A percentile compares a stretch with the other conserved stretches of the same genome.
Conservation (phyloP, 2,329 filamentous ascomycete species). For the Didymella glomerata region DNA sequence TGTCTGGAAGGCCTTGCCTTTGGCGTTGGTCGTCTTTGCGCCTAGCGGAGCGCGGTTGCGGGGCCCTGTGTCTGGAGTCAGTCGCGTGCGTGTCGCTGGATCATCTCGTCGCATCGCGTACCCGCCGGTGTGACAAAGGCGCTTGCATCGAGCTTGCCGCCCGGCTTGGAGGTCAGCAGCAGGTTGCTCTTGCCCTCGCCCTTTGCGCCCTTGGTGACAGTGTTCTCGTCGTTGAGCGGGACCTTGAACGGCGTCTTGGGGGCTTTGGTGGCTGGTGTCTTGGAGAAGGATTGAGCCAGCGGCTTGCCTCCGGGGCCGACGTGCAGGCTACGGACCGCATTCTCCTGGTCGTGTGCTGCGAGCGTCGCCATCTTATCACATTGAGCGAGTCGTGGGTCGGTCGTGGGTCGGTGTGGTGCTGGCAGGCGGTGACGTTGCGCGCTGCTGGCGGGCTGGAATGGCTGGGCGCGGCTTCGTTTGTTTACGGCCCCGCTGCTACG, state of each 20-base stretch:
- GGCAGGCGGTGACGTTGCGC: conserved; percentile 18
- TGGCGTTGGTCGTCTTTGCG: conserved; percentile 96
- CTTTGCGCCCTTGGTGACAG: conserved; percentile 60
- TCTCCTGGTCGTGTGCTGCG: conserved; percentile 84
- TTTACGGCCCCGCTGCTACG: conserved; percentile 45
- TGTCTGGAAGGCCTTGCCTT: conserved; percentile 73
- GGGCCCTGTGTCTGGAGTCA: conserved; percentile 58
- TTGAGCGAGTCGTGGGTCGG: conserved; percentile 42
- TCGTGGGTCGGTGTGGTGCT: conserved; percentile 26
- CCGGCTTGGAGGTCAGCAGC: conserved; percentile 61
- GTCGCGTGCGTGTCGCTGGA: conserved; percentile 3
- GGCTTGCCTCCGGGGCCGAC: conserved; percentile 75
- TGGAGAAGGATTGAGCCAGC: conserved; percentile 72
- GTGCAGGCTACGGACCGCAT: conserved; percentile 79
- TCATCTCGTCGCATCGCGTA: conserved; percentile 48
- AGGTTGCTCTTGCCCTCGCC: background rate
- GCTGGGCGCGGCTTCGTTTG: conserved; percentile 26
- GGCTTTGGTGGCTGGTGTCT: conserved; percentile 78
- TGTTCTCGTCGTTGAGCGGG: conserved; percentile 86
- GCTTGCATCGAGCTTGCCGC: conserved; percentile 63
- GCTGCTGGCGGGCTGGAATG: background rate
- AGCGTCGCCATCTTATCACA: conserved; percentile 69
- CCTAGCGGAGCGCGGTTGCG: conserved; percentile 82
- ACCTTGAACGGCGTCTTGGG: conserved; percentile 85
- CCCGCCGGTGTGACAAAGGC: conserved; percentile 82